Evolutionary conservation across 2,329 filamentous ascomycete species (phyloP).

Genomic region (Aspergillus piperis): DNA sequence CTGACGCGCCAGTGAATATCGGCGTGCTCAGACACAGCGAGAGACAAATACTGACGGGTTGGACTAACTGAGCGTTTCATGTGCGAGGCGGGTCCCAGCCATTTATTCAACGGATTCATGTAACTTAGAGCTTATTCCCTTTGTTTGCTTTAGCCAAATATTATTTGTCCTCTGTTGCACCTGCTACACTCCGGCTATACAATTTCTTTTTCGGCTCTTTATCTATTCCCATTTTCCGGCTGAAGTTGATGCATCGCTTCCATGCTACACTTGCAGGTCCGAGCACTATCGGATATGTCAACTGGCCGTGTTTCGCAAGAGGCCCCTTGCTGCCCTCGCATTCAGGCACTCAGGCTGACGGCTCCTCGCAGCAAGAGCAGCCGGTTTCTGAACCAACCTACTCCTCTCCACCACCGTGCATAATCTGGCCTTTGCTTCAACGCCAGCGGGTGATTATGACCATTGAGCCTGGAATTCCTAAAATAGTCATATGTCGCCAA

Average conservation of each 20-base stretch:
- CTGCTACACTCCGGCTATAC: not conserved
- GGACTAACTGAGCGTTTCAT: not conserved
- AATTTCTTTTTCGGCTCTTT: not conserved
- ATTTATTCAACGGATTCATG: conserved; percentile 6
- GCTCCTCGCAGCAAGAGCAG: not conserved
- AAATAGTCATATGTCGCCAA: not conserved
- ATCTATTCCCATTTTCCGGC: not conserved
- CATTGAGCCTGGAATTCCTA: not conserved
- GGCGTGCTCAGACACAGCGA: not conserved
- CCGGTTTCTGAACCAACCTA: not conserved
- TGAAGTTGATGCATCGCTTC: not conserved
- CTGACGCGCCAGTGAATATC: not conserved
- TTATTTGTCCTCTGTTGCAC: not conserved
- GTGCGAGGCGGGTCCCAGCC: not conserved
- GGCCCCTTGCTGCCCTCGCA: not conserved
- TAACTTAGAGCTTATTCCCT: conserved; percentile 6
- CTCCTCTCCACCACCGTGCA: not conserved
- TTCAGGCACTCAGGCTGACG: not conserved
- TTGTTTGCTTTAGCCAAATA: not conserved
- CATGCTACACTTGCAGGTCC: not conserved
- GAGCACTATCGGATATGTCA: not conserved
- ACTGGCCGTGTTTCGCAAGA: not conserved
- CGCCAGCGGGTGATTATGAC: not conserved
- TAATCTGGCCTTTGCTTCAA: not conserved
- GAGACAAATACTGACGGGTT: not conserved